These are phyloP conservation scores for Aspergillus fijiensis DNA, from an alignment of 2,329 filamentous ascomycete species.

Conservation along the genomic window DNA sequence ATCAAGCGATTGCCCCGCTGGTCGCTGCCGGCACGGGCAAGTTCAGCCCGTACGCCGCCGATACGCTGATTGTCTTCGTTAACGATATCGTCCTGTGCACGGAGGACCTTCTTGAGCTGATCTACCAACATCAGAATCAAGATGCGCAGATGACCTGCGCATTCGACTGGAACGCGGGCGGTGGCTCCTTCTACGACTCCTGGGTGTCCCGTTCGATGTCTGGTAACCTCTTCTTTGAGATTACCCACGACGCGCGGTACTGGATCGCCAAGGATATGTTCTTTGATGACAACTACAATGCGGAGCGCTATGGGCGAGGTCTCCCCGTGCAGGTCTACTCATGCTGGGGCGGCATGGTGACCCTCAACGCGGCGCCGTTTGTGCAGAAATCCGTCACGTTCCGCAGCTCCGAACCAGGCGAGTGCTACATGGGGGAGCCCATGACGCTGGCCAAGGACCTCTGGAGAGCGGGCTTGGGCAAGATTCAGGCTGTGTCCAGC, in stretches of 20 bases:
- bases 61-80: not conserved
- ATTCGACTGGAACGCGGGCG: conserved; percentile 2
- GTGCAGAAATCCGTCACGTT: not conserved
- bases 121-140: not conserved
- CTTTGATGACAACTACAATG: not conserved
- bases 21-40: not conserved
- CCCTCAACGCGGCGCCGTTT: not conserved
- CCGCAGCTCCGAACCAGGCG: not conserved
- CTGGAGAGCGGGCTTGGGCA: not conserved
- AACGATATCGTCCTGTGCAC: conserved; percentile 2
- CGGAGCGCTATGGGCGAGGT: not conserved
- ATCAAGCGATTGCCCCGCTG: not conserved
- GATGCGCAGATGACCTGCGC: conserved; percentile 1
- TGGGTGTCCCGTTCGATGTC: conserved; percentile 2
- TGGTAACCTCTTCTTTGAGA: not conserved
- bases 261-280: conserved; percentile 2
- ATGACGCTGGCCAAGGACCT: not conserved
- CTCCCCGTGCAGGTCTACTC: not conserved
- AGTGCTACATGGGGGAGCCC: conserved; percentile 1
- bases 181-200: not conserved
- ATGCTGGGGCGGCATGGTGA: conserved; percentile 3
- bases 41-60: not conserved
- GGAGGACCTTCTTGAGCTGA: not conserved
- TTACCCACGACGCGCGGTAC: not conserved
- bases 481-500: not conserved